Conservation (phyloP, 257 asterid genomes). For the Verbena officinalis region DNA sequence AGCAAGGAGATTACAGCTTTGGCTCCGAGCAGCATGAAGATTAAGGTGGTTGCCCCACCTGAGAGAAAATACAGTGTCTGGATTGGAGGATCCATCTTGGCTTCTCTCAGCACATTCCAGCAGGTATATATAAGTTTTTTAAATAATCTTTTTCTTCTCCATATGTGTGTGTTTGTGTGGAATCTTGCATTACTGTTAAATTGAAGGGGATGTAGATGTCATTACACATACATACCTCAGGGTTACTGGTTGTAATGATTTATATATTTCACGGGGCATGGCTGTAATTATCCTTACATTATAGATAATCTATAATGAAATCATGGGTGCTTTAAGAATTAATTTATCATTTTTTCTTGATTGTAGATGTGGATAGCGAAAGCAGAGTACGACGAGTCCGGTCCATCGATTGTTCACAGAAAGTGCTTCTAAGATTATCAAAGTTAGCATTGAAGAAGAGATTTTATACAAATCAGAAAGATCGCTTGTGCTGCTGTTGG, state of each 20-base stretch:
- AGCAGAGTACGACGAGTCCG: slow-evolving; percentile 62
- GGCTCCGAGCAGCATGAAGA: slow-evolving; percentile 62
- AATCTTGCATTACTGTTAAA: background rate
- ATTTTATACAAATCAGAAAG: slow-evolving; percentile 30
- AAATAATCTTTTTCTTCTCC: background rate
- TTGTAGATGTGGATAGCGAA: slow-evolving; percentile 66
- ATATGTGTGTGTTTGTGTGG: no score
- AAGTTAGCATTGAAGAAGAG: slow-evolving; percentile 28
- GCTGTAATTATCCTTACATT: no score
- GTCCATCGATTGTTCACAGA: slow-evolving; percentile 66
- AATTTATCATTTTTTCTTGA: slow-evolving; percentile 8
- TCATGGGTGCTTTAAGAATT: no score
- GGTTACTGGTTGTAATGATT: no score
- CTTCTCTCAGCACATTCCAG: slow-evolving; percentile 67
- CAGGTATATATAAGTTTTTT: slow-evolving; percentile 38
- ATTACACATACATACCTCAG: no score
- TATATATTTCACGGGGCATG: no score
- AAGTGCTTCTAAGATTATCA: slow-evolving; percentile 48
- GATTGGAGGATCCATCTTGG: slow-evolving; percentile 62
- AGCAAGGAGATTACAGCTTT: slow-evolving; percentile 57
- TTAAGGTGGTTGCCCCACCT: slow-evolving; percentile 56
- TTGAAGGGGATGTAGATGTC: no score
- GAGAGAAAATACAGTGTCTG: slow-evolving; percentile 60
- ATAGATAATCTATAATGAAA: no score
- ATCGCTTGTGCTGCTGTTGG: slow-evolving; percentile 34